Evolutionary conservation across 345 rosid genomes (phyloP), one percentile per base, ranked within the genome.

Genomic region (Corchorus capsularis): DNA sequence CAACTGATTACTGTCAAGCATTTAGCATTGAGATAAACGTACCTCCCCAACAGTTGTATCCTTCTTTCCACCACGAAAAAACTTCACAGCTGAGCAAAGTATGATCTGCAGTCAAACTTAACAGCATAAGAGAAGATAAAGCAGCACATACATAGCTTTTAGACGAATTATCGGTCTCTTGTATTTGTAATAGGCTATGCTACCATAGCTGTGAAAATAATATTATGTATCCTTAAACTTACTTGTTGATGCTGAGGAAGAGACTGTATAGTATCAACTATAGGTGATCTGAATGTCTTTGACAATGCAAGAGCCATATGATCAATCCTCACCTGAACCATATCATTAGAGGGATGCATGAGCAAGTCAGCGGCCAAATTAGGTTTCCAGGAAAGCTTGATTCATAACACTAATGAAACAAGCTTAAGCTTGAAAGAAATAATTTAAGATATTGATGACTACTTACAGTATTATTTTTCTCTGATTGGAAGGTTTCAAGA

Each of bases 191-290:
- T 50, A 39, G 16, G 43, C 4, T 69, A 15, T 39, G 35, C 39
- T 19, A 39, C 10, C 20, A 27, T 39, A 4, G 7, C 8, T 54
- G 61, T 16, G 16, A 68, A 69, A 49, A 32, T 50, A 1, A 50
- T 32, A 50, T 27, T 14, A 50, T 50, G 12, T 3, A 13, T 11
- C 2, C 8, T 19, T 34, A 63, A 52, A 52, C 77, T 63, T 74
- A 95, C 99, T 86, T 93, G 99, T 76, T 95, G 99, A 85, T 95
- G 99, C 80, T 92, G 98, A 67, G 99, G 98, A 82, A 96, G 96
- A 66, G 93, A 89, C 76, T 89, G 92, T 60, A 96, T 92, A 73
- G 91, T 96, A 82, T 96, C 94, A 20, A 93, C 93, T 76, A 83
- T 70, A 5, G 93, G 98, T 59, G 96, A 92, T 82, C 82, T 87